These are phyloP conservation scores for Solanum etuberosum DNA, from an alignment of 257 asterid genomes.

Conservation along the genomic window DNA sequence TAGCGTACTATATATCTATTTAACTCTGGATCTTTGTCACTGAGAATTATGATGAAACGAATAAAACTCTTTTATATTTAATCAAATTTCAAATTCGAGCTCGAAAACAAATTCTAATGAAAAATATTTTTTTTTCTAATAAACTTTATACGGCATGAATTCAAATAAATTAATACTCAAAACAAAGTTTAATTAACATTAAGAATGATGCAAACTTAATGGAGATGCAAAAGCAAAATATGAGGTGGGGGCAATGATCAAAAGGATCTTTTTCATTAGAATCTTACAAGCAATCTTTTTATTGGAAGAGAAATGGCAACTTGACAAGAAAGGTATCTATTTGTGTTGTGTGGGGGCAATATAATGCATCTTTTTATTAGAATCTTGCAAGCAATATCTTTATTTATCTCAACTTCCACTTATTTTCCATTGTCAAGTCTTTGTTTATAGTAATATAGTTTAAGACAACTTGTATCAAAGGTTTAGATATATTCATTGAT, in stretches of 20 bases:
- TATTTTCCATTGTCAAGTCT: not conserved
- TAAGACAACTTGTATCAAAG: not conserved
- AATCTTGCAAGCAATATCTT: slow-evolving; percentile 28
- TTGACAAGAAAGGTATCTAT: slow-evolving; percentile 36
- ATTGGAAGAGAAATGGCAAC: slow-evolving; percentile 14
- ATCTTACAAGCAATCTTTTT: slow-evolving; percentile 21
- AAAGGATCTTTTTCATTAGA: not conserved
- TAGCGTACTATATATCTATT: too few relatives aligned
- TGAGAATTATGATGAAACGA: not conserved
- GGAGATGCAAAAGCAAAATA: not conserved
- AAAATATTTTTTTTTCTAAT: not conserved
- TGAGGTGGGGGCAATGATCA: slow-evolving; percentile 5
- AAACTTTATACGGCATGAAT: not conserved
- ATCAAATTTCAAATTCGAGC: too few relatives aligned
- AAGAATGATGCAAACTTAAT: not conserved
- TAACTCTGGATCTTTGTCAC: too few relatives aligned
- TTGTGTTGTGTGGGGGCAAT: slow-evolving; percentile 22
- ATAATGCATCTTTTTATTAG: not conserved
- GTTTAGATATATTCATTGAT: not conserved
- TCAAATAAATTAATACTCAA: not conserved
- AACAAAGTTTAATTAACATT: not conserved
- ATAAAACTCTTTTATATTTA: rapidly evolving
- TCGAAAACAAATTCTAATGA: rapidly evolving
- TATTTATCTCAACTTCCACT: not conserved
- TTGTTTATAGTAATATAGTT: not conserved